phyloP scores from a whole-genome alignment of 2,329 filamentous ascomycete genomes.

The Cytospora piceae region DNA sequence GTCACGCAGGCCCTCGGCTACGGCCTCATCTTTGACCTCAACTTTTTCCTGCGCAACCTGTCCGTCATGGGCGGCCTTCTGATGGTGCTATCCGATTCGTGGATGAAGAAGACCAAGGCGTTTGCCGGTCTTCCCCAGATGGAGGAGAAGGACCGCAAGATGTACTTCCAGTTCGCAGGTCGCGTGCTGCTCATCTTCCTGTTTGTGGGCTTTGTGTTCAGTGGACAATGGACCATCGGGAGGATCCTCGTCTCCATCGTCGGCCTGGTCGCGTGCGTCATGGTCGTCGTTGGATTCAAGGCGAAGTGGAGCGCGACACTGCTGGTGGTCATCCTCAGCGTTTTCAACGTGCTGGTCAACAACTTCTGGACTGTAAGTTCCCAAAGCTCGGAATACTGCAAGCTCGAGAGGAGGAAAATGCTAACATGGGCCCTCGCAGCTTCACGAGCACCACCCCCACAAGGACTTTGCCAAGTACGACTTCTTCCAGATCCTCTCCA shows the following conservation, averaged over 20 bases:
- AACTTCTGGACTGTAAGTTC: constrained; percentile 97
- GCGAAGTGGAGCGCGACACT: constrained; percentile 98
- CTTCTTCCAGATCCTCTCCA: constrained; percentile 99
- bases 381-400: neutral
- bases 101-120: constrained; percentile 96
- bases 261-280: constrained; percentile 89
- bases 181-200: constrained; percentile 96
- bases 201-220: constrained; percentile 95
- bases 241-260: constrained; percentile 82
- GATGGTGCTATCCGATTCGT: constrained; percentile 97
- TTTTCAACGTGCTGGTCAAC: constrained; percentile 97
- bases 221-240: constrained; percentile 89
- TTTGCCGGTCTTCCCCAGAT: constrained; percentile 92
- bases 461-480: constrained; percentile 99
- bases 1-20: constrained; percentile 94
- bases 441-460: constrained; percentile 97
- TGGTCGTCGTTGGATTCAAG: constrained; percentile 99
- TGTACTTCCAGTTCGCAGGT: constrained; percentile 99
- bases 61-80: constrained; percentile 95
- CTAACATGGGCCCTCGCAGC: constrained; percentile 54
- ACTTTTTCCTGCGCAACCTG: constrained; percentile 99
- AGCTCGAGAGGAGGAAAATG: constrained; percentile 18
- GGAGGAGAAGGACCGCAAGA: constrained; percentile 99
- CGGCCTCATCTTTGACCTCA: constrained; percentile 96
- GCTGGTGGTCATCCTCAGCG: constrained; percentile 89